Percentiles rank a stretch among this genome's conserved stretches.
Evolutionary conservation across 2,329 filamentous ascomycete species (phyloP).

Genomic region (Cladophialophora exuberans): DNA sequence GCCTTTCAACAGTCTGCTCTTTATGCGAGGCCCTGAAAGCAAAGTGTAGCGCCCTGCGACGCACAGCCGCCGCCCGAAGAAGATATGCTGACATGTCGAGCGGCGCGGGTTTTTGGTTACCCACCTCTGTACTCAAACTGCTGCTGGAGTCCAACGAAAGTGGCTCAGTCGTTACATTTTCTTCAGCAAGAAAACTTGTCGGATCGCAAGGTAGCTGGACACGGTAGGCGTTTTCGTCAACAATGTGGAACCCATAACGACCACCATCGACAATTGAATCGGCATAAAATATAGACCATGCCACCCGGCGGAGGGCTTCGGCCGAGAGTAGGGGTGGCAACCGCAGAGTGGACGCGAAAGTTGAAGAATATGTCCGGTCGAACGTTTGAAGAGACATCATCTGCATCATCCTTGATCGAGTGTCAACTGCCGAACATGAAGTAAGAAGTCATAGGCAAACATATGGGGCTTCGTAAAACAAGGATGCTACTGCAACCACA

Average conservation of each 20-base stretch:
- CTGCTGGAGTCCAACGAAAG: neutral
- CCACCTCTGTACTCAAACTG: no score
- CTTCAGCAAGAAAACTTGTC: neutral
- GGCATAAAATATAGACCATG: neutral
- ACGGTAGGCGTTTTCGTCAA: neutral
- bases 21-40: neutral
- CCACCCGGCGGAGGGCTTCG: neutral
- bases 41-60: neutral
- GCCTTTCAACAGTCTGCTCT: neutral
- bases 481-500: no score
- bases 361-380: slow-evolving; percentile 3
- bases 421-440: neutral
- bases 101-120: neutral
- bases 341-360: neutral
- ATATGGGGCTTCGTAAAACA: neutral
- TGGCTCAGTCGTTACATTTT: neutral
- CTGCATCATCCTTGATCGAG: neutral
- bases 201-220: neutral
- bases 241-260: neutral
- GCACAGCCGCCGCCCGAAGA: neutral
- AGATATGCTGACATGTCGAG: neutral
- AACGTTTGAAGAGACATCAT: slow-evolving; percentile 2
- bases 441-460: neutral
- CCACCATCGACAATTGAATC: neutral
- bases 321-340: neutral